Evolutionary conservation across 2,329 filamentous ascomycete species (phyloP), one percentile per base, ranked within the genome.

Genomic region (Aciculosporium take): DNA sequence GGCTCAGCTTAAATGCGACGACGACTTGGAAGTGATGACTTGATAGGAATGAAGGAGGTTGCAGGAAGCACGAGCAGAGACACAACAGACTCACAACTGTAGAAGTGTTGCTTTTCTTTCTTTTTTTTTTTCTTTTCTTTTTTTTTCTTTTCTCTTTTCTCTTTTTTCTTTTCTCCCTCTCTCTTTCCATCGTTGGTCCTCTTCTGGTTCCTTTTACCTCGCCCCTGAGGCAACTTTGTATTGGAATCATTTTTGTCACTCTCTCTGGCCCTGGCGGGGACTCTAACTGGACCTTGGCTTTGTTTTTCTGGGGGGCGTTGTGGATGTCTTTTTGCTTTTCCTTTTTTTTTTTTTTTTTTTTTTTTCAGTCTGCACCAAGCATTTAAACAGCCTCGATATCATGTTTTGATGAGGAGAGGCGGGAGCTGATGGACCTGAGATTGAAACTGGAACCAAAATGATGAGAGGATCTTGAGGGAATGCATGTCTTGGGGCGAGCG

Each of bases 1-100:
- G 58, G 61, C 40, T 69, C 66, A 33, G 54, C 57, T 8, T 61
- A 43, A 53, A 15, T n/a, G 4, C 21, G n/a, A n/a, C n/a, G n/a
- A n/a, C n/a, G n/a, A n/a, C n/a, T n/a, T n/a, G n/a, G n/a, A n/a
- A n/a, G n/a, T n/a, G n/a, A n/a, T n/a, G n/a, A n/a, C n/a, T n/a
- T n/a, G n/a, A n/a, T n/a, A 32, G 21, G 38, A 27, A 33, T 13
- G 7, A 34, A 17, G 30, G 18, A 30, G 1, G n/a, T 3, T 38
- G 35, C 32, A 41, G 17, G 21, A 29, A 30, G n/a, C 21, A 15
- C 39, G 23, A 25, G 30, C 39, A 39, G 39, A 30, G 20, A 42
- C 33, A 17, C 21, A 32, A 25, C 21, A 38, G 45, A 39, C 42
- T 13, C 42, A 39, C 36, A 39, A 42, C 42, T 27, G 17, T 33